phyloP scores from a whole-genome alignment of 495 filamentous ascomycete species.

The Talaromyces liani region DNA sequence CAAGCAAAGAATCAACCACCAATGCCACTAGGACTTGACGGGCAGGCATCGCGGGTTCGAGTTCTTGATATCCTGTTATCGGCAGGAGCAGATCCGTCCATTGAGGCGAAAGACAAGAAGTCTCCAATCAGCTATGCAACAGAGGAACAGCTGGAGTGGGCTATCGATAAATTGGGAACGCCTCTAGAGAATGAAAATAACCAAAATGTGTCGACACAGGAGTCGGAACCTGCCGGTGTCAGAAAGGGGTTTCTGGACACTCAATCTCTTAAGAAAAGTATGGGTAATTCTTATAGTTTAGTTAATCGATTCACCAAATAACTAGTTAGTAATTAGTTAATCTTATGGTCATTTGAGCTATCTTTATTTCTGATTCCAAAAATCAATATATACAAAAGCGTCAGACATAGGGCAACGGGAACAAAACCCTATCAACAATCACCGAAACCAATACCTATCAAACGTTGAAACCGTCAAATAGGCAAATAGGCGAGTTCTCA shows the following conservation, averaged over 20 bases:
- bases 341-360: too few relatives aligned
- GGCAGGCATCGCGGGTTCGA: neutral
- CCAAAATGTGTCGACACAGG: neutral
- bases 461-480: neutral
- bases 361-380: too few relatives aligned
- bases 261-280: neutral
- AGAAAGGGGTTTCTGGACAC: neutral
- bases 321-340: too few relatives aligned
- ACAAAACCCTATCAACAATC: neutral
- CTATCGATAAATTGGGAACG: neutral
- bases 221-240: neutral
- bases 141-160: slow-evolving; percentile 3
- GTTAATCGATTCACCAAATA: too few relatives aligned
- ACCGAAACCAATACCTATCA: neutral
- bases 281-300: too few relatives aligned
- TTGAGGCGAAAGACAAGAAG: neutral
- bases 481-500: neutral
- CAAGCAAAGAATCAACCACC: neutral
- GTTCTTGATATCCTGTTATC: slow-evolving; percentile 3
- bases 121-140: neutral
- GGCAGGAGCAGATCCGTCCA: slow-evolving; percentile 1
- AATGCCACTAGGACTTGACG: neutral
- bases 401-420: neutral
- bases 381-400: neutral
- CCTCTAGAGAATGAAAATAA: neutral